These are phyloP conservation scores for Penicillium fimorum DNA, from an alignment of 495 filamentous ascomycete genomes.

Conservation along the genomic window DNA sequence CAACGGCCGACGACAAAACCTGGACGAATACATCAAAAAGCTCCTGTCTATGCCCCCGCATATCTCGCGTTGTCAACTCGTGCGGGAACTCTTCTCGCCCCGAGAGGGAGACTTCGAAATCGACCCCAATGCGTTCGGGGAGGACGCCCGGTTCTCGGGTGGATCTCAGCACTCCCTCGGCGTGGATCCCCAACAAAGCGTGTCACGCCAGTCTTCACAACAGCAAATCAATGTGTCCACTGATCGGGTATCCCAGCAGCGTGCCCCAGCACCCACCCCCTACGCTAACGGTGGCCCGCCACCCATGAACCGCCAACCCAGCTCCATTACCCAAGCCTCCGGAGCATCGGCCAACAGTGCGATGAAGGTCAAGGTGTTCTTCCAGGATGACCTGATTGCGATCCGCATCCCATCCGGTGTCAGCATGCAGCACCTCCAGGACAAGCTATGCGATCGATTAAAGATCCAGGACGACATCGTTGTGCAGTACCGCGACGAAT, in stretches of 20 bases:
- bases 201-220: constrained; percentile 73
- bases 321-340: constrained; percentile 71
- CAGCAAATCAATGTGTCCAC: constrained; percentile 65
- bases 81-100: constrained; percentile 87
- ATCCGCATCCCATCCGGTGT: constrained; percentile 84
- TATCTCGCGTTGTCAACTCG: constrained; percentile 76
- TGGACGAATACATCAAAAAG: constrained; percentile 93
- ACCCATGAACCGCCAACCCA: constrained; percentile 68
- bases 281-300: constrained; percentile 45
- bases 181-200: constrained; percentile 48
- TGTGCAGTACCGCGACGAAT: constrained; percentile 85
- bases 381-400: constrained; percentile 84
- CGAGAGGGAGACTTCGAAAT: constrained; percentile 91
- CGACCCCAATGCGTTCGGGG: constrained; percentile 62
- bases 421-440: constrained; percentile 71
- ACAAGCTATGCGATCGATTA: constrained; percentile 74
- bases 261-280: constrained; percentile 47
- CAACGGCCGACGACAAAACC: constrained; percentile 82
- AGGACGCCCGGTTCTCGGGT: constrained; percentile 67
- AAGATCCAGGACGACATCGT: constrained; percentile 71
- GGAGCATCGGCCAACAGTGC: constrained; percentile 46
- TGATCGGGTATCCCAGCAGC: constrained; percentile 59
- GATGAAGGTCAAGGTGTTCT: constrained; percentile 94
- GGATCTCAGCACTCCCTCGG: constrained; percentile 71
- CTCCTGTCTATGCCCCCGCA: constrained; percentile 78